phyloP scores from a whole-genome alignment of 2,329 filamentous ascomycete species.

The Exophiala oligosperma region DNA sequence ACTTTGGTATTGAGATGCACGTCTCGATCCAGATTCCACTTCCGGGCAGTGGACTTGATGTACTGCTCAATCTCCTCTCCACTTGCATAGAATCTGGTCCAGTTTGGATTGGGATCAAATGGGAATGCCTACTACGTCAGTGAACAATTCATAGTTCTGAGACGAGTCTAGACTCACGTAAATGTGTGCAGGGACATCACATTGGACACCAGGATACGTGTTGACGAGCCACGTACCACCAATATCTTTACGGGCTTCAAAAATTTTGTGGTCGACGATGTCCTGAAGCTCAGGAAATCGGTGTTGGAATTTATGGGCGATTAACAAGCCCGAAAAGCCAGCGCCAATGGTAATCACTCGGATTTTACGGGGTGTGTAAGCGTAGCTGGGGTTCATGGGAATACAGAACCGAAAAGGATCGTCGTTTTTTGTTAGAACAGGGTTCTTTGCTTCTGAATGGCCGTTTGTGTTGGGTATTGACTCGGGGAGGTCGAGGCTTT shows the following conservation, averaged over 20 bases:
- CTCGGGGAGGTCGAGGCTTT: too few species aligned
- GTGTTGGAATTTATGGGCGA: background rate
- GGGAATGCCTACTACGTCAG: conserved; percentile 42
- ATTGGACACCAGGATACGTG: conserved; percentile 28
- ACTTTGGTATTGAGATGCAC: conserved; percentile 58
- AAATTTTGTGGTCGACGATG: conserved; percentile 17
- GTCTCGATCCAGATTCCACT: conserved; percentile 64
- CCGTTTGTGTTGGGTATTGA: too few species aligned
- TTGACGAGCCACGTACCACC: conserved; percentile 36
- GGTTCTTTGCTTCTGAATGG: too few species aligned
- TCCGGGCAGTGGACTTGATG: conserved; percentile 62
- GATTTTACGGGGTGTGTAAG: conserved; percentile 21
- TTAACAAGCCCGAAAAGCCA: background rate
- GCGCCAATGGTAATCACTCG: background rate
- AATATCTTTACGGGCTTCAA: conserved; percentile 31
- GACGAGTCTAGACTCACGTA: conserved; percentile 4
- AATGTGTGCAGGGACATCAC: conserved; percentile 21
- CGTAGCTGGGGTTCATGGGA: conserved; percentile 7
- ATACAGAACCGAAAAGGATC: background rate
- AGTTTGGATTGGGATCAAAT: conserved; percentile 67
- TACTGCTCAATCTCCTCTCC: conserved; percentile 68
- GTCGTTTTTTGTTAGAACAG: too few species aligned
- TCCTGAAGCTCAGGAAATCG: background rate
- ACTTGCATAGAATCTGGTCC: conserved; percentile 67
- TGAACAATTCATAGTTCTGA: conserved; percentile 49